Evolutionary conservation across 306 rosid species (phyloP).

Genomic region (Prunus campanulata): DNA sequence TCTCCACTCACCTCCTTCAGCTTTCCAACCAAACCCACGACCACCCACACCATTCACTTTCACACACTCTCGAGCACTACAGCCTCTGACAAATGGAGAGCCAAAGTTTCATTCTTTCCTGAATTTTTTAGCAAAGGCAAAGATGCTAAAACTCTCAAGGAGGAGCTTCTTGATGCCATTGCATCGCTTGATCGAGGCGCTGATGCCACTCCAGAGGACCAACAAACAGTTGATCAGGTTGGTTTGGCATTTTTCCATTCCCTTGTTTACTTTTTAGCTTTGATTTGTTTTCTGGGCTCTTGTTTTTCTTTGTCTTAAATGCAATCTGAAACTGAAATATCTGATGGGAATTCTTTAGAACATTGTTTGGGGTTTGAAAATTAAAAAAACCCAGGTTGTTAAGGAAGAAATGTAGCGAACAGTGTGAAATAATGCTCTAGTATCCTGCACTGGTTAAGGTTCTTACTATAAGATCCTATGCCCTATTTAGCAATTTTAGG

Average conservation of each 20-base stretch:
- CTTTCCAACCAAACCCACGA: constrained; percentile 37
- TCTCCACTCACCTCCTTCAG: constrained; percentile 14
- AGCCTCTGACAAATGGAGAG: constrained; percentile 54
- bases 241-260: background rate
- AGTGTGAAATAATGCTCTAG: too few relatives aligned
- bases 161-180: constrained; percentile 77
- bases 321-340: background rate
- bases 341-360: background rate
- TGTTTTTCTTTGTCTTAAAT: background rate
- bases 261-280: background rate
- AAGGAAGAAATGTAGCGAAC: too few relatives aligned
- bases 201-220: constrained; percentile 76
- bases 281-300: background rate
- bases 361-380: background rate
- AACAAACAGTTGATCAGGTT: constrained; percentile 69
- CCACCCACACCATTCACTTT: background rate
- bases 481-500: background rate
- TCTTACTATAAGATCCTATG: too few relatives aligned
- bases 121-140: constrained; percentile 59
- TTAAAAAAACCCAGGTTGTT: background rate
- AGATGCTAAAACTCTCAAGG: constrained; percentile 52
- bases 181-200: constrained; percentile 81
- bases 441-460: too few relatives aligned
- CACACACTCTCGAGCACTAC: constrained; percentile 13
- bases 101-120: constrained; percentile 66